Evolutionary conservation across 2,329 filamentous ascomycete species (phyloP).

Genomic region (Fusarium gaditjirri): DNA sequence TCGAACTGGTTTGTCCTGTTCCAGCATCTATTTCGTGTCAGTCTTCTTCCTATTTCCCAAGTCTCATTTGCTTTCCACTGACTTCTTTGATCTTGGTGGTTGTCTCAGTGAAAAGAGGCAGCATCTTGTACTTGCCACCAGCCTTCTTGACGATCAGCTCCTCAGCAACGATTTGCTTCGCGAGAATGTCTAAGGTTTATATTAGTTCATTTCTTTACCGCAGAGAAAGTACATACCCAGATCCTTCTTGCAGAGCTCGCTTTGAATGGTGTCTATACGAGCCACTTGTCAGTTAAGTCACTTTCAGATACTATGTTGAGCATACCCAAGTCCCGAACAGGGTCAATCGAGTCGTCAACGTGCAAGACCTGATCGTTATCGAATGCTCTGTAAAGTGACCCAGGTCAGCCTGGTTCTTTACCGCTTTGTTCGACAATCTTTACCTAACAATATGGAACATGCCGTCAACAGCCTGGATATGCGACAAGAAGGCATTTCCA

Average conservation of each 20-base stretch:
- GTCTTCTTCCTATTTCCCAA: neutral
- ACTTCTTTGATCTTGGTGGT: conserved; percentile 53
- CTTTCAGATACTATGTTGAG: conserved; percentile 8
- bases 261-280: conserved; percentile 40
- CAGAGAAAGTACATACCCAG: conserved; percentile 26
- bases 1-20: conserved; percentile 54
- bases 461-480: conserved; percentile 59
- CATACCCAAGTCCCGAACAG: conserved; percentile 55
- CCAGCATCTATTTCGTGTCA: conserved; percentile 48
- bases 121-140: conserved; percentile 58
- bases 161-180: conserved; percentile 53
- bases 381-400: conserved; percentile 48
- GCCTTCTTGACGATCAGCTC: conserved; percentile 55
- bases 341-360: conserved; percentile 59
- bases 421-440: neutral
- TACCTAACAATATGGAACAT: conserved; percentile 59
- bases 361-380: conserved; percentile 58
- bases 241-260: conserved; percentile 53
- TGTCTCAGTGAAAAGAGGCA: conserved; percentile 56
- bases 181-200: conserved; percentile 49
- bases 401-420: neutral
- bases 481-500: conserved; percentile 57
- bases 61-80: neutral
- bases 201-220: neutral
- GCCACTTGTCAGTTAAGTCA: neutral